Conservation (phyloP, 2,329 filamentous ascomycete genomes). For the Penicillium expansum region DNA sequence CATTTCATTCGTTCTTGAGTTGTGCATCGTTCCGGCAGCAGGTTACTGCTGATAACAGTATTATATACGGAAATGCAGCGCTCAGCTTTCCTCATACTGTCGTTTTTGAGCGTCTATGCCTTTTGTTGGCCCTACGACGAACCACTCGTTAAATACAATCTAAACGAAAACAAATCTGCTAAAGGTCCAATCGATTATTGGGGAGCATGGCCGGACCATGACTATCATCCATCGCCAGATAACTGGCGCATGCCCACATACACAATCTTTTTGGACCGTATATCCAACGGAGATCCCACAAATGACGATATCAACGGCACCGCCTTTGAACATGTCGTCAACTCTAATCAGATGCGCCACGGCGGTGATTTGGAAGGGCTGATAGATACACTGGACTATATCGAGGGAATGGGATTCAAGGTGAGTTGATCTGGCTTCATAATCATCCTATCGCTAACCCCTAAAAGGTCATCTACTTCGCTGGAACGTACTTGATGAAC, state of each 20-base stretch:
- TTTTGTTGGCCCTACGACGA: constrained; percentile 49
- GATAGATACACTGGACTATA: constrained; percentile 60
- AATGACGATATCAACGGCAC: constrained; percentile 54
- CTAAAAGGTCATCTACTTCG: constrained; percentile 57
- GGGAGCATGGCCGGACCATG: constrained; percentile 53
- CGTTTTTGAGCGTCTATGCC: constrained; percentile 6
- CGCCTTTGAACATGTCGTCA: constrained; percentile 58
- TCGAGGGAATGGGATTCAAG: constrained; percentile 65
- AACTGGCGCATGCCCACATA: constrained; percentile 68
- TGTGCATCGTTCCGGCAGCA: constrained; percentile 1
- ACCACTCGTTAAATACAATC: constrained; percentile 54
- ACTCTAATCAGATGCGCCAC: constrained; percentile 61
- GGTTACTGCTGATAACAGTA: constrained; percentile 4
- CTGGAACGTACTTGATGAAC: constrained; percentile 63
- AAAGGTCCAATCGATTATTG: constrained; percentile 56
- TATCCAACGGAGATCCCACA: constrained; percentile 61
- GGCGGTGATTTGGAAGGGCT: constrained; percentile 60
- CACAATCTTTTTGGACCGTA: constrained; percentile 62
- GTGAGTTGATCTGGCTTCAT: constrained; percentile 28
- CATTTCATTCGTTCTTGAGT: constrained; percentile 3
- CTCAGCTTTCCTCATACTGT: constrained; percentile 6
- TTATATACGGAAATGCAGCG: constrained; percentile 7
- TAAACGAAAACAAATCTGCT: constrained; percentile 59
- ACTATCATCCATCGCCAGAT: constrained; percentile 53
- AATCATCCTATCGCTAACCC: constrained; percentile 1